Evolutionary conservation across 768 basidiomycete genomes (phyloP).

Genomic region (Amanita polypyramis): DNA sequence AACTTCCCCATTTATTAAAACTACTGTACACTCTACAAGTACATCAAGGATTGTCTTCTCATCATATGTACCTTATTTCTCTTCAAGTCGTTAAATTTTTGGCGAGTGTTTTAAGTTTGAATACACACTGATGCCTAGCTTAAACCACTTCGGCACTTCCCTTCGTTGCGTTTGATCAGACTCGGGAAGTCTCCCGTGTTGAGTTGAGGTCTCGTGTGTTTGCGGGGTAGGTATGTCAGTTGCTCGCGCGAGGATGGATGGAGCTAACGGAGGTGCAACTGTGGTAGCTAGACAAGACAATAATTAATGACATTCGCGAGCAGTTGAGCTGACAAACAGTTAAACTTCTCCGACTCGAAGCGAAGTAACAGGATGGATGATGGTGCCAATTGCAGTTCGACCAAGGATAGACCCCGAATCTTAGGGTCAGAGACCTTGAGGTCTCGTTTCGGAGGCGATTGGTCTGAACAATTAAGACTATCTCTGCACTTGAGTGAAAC

Average conservation of each 20-base stretch:
- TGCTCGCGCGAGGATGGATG: conserved; percentile 45
- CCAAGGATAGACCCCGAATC: conserved; percentile 57
- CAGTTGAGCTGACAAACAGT: conserved; percentile 34
- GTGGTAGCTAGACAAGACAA: conserved; percentile 31
- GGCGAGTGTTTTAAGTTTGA: neutral
- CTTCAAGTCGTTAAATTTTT: neutral
- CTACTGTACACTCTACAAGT: neutral
- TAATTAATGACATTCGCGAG: neutral
- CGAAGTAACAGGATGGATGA: conserved; percentile 68
- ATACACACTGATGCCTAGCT: conserved; percentile 48
- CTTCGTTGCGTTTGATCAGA: conserved; percentile 21
- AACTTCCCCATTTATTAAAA: conserved; percentile 72
- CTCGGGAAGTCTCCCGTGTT: neutral
- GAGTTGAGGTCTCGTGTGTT: conserved; percentile 13
- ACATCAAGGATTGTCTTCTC: conserved; percentile 5
- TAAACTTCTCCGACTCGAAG: conserved; percentile 64
- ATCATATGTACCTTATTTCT: neutral
- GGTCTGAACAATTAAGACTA: conserved; percentile 36
- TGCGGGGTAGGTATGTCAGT: conserved; percentile 59
- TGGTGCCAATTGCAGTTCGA: conserved; percentile 67
- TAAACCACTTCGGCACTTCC: conserved; percentile 77
- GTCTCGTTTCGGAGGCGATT: conserved; percentile 74
- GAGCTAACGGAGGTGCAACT: conserved; percentile 53
- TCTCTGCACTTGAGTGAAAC: neutral
- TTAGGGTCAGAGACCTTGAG: conserved; percentile 70